Conservation (phyloP, 2,329 filamentous ascomycete species). For the Aspergillus alliaceus region DNA sequence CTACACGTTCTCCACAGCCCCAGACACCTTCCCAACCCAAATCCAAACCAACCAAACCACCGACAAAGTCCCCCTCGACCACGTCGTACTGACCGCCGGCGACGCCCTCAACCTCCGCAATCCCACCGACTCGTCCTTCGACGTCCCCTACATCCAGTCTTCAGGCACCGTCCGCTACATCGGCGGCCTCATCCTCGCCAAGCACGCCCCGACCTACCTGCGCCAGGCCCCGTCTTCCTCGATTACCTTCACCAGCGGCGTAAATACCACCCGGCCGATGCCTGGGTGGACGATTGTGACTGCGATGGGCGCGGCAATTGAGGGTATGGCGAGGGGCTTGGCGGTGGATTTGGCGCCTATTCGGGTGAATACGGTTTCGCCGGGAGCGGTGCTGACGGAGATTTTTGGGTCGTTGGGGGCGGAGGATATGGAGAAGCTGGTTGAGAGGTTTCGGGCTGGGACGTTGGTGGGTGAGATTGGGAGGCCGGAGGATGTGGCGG, state of each 20-base stretch:
- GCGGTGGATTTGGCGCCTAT: slow-evolving; percentile 45
- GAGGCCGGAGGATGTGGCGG: slow-evolving; percentile 39
- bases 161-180: slow-evolving; percentile 35
- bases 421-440: slow-evolving; percentile 19
- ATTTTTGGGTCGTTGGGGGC: slow-evolving; percentile 25
- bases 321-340: slow-evolving; percentile 38
- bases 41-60: slow-evolving; percentile 17
- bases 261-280: slow-evolving; percentile 33
- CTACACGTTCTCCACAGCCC: slow-evolving; percentile 15
- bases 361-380: slow-evolving; percentile 43
- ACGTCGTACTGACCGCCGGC: slow-evolving; percentile 54
- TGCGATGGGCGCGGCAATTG: slow-evolving; percentile 21
- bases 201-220: slow-evolving; percentile 40
- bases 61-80: slow-evolving; percentile 41
- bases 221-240: slow-evolving; percentile 26
- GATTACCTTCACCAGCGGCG: slow-evolving; percentile 44
- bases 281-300: slow-evolving; percentile 34
- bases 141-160: slow-evolving; percentile 17
- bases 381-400: slow-evolving; percentile 44
- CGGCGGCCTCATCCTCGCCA: slow-evolving; percentile 40
- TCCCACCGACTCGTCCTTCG: slow-evolving; percentile 27
- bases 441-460: slow-evolving; percentile 24
- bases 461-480: slow-evolving; percentile 28
- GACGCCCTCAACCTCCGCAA: slow-evolving; percentile 27
- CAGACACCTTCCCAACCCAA: not conserved